Evolutionary conservation across 2,329 filamentous ascomycete species (phyloP), one percentile per base, ranked within the genome.

Genomic region (Nemania diffusa): DNA sequence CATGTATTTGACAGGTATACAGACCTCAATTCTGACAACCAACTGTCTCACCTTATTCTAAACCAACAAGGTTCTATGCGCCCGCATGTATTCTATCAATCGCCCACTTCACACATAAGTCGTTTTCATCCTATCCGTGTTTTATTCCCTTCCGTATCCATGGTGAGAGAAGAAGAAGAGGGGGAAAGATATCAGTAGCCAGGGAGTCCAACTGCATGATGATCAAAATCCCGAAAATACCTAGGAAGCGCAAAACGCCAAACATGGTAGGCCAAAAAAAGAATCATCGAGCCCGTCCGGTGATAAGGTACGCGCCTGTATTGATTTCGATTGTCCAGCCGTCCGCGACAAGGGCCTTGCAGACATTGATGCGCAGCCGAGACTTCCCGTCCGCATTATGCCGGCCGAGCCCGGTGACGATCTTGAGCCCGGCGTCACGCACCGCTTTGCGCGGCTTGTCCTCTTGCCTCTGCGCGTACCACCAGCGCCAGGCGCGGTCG

Each of bases 321-420:
- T 89, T 85, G 51, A 91, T 85, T 76, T 93, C 88, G 37, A 96
- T 83, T 76, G 88, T 93, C 95, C 95, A 98, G 0, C 94, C 94
- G 67, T 95, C 92, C 51, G 87, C 85, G 44, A 90, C 84, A 48
- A 98, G 82, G 75, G 90, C 90, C 74, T 88, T 90, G 53, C 87
- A 90, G n/a, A 98, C 94, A 17, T 92, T 91, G 64, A 91, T 91
- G 5, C 94, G 91, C 66, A 98, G 78, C 72, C 88, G 90, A 1
- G 91, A 92, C 62, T 87, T 90, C 0, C 94, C 93, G 59, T 91
- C 89, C 53, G 88, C 85, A 73, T 89, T 96, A 79, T 98, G 95
- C 61, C 85, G 85, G 0, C 95, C 95, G 15, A 90, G 77, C 0
- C 95, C 95, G 2, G 94, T 97, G 61, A 98, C 87, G 67, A 98